Conservation (phyloP, 2,329 filamentous ascomycete genomes). For the Beauveria scarabaeidicola region DNA sequence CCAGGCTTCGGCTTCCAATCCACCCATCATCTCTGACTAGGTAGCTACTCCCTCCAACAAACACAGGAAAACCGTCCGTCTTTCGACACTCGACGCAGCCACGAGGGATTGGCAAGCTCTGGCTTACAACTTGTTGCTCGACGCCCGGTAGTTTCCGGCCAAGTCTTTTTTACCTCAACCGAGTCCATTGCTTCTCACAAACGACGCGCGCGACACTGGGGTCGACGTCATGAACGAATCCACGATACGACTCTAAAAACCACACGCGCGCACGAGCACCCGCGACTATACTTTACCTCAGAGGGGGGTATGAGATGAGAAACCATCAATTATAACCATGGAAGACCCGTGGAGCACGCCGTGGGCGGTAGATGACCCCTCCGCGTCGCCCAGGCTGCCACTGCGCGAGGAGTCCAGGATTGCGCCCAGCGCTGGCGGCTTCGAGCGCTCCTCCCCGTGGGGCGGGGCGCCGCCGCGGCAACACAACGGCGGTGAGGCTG, state of each 20-base stretch:
- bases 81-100: too few species aligned
- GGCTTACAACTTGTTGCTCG: too few species aligned
- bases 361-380: conserved; percentile 37
- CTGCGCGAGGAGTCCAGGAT: conserved; percentile 10
- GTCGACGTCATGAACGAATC: neutral
- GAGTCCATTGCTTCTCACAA: too few species aligned
- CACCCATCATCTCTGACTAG: too few species aligned
- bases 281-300: neutral
- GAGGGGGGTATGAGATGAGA: neutral
- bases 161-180: too few species aligned
- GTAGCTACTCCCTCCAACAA: too few species aligned
- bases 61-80: too few species aligned
- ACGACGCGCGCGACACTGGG: neutral
- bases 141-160: too few species aligned
- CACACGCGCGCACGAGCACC: too few species aligned
- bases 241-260: neutral
- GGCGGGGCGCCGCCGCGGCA: neutral
- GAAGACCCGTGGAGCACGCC: conserved; percentile 57
- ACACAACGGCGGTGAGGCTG: neutral
- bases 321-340: conserved; percentile 30
- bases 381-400: conserved; percentile 16
- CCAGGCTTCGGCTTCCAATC: too few species aligned
- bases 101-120: too few species aligned
- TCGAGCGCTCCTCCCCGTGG: neutral
- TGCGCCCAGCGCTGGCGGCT: neutral